A percentile compares a stretch with the other conserved stretches of the same genome.
These are phyloP conservation scores for Rhypophila decipiens DNA, from an alignment of 495 filamentous ascomycete genomes.

Conservation along the genomic window DNA sequence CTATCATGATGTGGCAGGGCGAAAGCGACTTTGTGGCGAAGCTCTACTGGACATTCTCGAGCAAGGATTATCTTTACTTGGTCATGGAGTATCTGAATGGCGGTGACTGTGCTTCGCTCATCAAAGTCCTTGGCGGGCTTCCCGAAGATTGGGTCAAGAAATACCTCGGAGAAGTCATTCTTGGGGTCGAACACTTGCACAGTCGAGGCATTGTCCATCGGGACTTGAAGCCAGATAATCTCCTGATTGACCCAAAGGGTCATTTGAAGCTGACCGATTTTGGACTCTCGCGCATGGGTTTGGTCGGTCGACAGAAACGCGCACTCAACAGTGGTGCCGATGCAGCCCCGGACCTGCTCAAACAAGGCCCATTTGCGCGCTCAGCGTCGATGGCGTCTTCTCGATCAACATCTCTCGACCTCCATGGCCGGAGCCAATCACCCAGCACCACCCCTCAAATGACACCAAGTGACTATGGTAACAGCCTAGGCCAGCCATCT, in stretches of 20 bases:
- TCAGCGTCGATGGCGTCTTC: constrained; percentile 84
- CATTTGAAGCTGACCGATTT: constrained; percentile 98
- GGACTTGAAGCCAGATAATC: constrained; percentile 94
- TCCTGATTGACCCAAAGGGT: constrained; percentile 93
- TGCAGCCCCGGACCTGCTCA: constrained; percentile 81
- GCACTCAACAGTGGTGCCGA: constrained; percentile 76
- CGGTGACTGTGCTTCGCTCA: constrained; percentile 91
- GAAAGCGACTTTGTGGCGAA: constrained; percentile 99
- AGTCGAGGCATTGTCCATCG: constrained; percentile 91
- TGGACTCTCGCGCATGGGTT: constrained; percentile 92
- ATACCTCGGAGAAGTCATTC: constrained; percentile 90
- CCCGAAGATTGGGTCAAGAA: constrained; percentile 97
- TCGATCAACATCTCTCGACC: constrained; percentile 91
- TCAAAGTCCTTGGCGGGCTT: constrained; percentile 84
- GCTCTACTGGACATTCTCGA: constrained; percentile 98
- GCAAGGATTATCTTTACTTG: constrained; percentile 96
- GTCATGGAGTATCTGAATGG: constrained; percentile 99
- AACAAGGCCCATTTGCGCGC: constrained; percentile 83
- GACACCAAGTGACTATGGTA: constrained; percentile 62
- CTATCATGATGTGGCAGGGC: constrained; percentile 99
- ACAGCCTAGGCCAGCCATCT: constrained; percentile 71
- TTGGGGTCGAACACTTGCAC: constrained; percentile 93
- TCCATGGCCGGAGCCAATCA: constrained; percentile 65
- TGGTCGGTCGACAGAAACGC: constrained; percentile 92
- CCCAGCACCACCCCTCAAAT: constrained; percentile 82